These are phyloP conservation scores for Aegilops speltoides DNA, from an alignment of 176 grass and related monocot genomes.

Conservation along the genomic window DNA sequence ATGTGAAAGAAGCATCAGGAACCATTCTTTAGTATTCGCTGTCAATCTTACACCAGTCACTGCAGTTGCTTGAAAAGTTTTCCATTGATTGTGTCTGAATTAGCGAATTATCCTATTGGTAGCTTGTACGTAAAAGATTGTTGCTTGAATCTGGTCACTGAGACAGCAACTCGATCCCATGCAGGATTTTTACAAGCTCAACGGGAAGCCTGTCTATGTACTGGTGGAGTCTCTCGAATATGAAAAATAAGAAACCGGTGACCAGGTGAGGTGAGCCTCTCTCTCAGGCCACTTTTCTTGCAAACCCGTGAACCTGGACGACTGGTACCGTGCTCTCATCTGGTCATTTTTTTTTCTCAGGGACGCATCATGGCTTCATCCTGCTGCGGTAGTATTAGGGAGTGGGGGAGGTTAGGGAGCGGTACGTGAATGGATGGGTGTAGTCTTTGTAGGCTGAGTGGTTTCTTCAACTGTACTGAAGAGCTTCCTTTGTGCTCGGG, in stretches of 20 bases:
- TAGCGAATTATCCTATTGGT: neutral
- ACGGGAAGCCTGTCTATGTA: conserved; percentile 77
- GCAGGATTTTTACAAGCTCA: conserved; percentile 70
- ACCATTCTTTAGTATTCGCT: neutral
- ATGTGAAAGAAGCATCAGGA: neutral
- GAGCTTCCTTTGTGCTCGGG: conserved; percentile 43
- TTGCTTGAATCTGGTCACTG: neutral
- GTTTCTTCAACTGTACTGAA: conserved; percentile 34
- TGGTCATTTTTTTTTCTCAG: neutral
- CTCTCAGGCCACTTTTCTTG: neutral
- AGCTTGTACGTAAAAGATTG: neutral
- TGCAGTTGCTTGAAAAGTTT: neutral
- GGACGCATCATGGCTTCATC: conserved; percentile 16
- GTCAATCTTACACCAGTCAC: neutral
- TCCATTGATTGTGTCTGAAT: neutral
- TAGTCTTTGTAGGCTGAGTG: conserved; percentile 52
- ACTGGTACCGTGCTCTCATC: too few relatives aligned
- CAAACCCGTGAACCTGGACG: neutral
- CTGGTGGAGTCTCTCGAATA: conserved; percentile 72
- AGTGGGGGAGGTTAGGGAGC: conserved; percentile 1
- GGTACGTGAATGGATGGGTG: conserved; percentile 12
- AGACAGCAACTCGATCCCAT: neutral
- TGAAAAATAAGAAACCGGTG: conserved; percentile 33
- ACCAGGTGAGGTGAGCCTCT: conserved; percentile 43
- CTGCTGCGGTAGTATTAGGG: conserved; percentile 25